Conservation (phyloP, 164 flowering plant species). For the Dillenia suffruticosa region DNA sequence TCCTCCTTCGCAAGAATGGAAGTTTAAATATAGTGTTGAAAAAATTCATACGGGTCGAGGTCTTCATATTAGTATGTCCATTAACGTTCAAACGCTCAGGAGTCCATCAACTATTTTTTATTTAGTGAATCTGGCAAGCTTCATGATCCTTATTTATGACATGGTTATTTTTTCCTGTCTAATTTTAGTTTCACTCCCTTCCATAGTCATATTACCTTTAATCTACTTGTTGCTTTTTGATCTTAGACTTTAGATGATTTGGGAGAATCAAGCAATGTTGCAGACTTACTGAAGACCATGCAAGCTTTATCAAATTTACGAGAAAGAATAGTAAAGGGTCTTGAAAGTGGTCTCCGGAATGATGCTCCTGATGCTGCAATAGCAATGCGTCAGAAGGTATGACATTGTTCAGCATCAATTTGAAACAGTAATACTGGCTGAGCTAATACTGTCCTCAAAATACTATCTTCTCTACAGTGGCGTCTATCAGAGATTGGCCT, state of each 20-base stretch:
- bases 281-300: constrained; percentile 45
- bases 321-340: constrained; percentile 62
- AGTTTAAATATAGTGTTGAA: too few relatives aligned
- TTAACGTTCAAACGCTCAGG: too few relatives aligned
- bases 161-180: background rate
- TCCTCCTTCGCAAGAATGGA: too few relatives aligned
- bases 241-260: constrained; percentile 58
- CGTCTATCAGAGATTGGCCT: constrained; percentile 98
- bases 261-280: constrained; percentile 28
- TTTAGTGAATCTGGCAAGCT: too few relatives aligned
- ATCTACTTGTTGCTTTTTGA: too few relatives aligned
- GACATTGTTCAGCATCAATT: background rate
- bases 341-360: constrained; percentile 92
- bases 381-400: constrained; percentile 96
- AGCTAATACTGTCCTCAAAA: background rate
- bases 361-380: constrained; percentile 96
- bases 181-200: background rate
- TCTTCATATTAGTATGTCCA: too few relatives aligned
- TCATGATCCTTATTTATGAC: too few relatives aligned
- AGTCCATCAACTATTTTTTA: too few relatives aligned
- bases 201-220: too few relatives aligned
- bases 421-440: background rate
- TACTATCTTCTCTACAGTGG: constrained; percentile 56
- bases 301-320: constrained; percentile 57
- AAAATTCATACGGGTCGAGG: too few relatives aligned